Conservation (phyloP, 805 yeast genomes). For the Kurtzmaniella cleridarum region DNA sequence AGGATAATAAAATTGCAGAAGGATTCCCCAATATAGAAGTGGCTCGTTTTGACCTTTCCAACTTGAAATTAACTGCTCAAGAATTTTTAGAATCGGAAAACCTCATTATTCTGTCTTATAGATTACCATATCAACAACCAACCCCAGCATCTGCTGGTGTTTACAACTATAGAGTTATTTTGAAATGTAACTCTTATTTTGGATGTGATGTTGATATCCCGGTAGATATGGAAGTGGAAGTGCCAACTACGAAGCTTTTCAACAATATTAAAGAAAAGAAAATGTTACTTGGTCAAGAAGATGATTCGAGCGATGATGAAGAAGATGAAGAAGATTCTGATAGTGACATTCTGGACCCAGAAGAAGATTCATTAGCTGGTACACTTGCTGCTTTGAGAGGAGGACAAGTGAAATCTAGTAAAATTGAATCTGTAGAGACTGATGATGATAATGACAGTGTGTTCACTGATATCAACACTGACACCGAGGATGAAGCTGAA, state of each 20-base stretch:
- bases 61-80: conserved; percentile 49
- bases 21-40: conserved; percentile 46
- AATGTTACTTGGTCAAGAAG: neutral
- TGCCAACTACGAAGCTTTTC: conserved; percentile 19
- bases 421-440: conserved; percentile 15
- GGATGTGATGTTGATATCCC: conserved; percentile 77
- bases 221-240: conserved; percentile 61
- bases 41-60: conserved; percentile 48
- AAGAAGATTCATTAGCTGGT: conserved; percentile 71
- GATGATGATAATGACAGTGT: conserved; percentile 38
- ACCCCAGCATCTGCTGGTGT: conserved; percentile 71
- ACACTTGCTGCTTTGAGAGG: conserved; percentile 69
- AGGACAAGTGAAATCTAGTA: conserved; percentile 41
- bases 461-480: conserved; percentile 42
- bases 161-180: conserved; percentile 60
- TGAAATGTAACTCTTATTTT: conserved; percentile 73
- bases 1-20: conserved; percentile 77
- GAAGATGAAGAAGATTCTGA: conserved; percentile 42
- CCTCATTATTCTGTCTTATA: conserved; percentile 63
- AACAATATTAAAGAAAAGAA: conserved; percentile 9
- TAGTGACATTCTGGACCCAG: conserved; percentile 59
- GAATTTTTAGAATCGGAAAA: conserved; percentile 36
- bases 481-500: conserved; percentile 34
- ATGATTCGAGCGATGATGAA: conserved; percentile 22
- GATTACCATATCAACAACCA: conserved; percentile 66